Percentiles rank a stretch among this genome's conserved stretches.
phyloP scores from a whole-genome alignment of 192 early-diverging fungal genomes.

The Rhizophagus prolifer region DNA sequence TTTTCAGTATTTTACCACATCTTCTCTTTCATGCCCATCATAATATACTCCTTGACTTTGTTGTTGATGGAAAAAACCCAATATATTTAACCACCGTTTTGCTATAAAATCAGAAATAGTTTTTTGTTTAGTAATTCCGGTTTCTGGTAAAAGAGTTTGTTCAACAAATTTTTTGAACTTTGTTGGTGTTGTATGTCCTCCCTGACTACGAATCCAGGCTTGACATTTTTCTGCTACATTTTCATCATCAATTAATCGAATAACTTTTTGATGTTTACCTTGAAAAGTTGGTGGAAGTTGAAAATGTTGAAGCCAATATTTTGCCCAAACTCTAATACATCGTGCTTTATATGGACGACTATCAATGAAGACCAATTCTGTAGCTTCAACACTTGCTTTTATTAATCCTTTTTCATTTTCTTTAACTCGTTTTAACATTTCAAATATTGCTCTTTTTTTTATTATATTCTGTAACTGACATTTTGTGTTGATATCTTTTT shows the following conservation, averaged over 20 bases:
- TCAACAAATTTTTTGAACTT: slow-evolving; percentile 1
- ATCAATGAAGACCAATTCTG: background rate
- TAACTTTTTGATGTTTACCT: slow-evolving; percentile 12
- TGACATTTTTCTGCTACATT: background rate
- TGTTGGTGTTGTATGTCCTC: background rate
- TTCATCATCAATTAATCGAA: slow-evolving; percentile 1
- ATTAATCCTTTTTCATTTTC: background rate
- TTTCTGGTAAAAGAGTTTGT: background rate
- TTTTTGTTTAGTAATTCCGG: background rate
- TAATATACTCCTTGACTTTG: background rate
- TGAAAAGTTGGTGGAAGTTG: background rate
- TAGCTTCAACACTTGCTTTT: slow-evolving; percentile 5
- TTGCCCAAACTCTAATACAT: background rate
- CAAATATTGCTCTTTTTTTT: background rate
- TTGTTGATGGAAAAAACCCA: background rate
- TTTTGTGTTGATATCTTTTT: background rate
- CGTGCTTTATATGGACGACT: background rate
- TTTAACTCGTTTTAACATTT: background rate
- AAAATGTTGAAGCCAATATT: background rate
- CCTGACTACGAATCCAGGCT: background rate
- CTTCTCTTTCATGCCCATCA: background rate
- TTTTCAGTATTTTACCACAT: slow-evolving; percentile 1
- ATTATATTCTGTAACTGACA: slow-evolving; percentile 4
- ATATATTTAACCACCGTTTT: background rate
- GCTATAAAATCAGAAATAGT: background rate